Evolutionary conservation across 345 rosid species (phyloP).

Genomic region (Brassica cretica): DNA sequence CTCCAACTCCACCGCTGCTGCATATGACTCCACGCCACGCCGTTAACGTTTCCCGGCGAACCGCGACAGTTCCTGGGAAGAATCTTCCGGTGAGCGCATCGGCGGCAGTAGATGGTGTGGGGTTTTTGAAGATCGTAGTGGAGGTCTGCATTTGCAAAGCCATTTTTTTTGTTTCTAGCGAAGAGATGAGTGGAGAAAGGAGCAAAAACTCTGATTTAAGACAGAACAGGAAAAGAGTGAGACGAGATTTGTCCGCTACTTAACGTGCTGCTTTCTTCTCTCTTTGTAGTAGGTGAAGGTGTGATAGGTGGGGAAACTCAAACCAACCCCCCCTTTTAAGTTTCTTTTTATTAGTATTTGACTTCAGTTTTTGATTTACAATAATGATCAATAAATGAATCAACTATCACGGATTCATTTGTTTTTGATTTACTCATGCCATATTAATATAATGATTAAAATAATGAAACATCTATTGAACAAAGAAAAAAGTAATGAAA

Average conservation of each 20-base stretch:
- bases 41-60: slow-evolving; percentile 12
- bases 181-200: neutral
- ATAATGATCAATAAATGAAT: too few species aligned
- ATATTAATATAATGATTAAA: neutral
- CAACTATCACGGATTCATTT: too few species aligned
- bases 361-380: neutral
- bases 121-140: slow-evolving; percentile 1
- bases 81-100: neutral
- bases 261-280: slow-evolving; percentile 5
- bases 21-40: slow-evolving; percentile 30
- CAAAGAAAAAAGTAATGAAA: neutral
- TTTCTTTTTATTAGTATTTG: neutral
- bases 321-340: slow-evolving; percentile 9
- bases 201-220: neutral
- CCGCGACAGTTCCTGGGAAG: neutral
- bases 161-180: neutral
- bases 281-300: slow-evolving; percentile 18
- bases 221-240: neutral
- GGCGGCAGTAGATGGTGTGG: neutral
- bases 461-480: neutral
- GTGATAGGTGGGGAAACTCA: slow-evolving; percentile 29
- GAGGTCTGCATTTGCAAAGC: slow-evolving; percentile 32
- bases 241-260: neutral
- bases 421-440: too few species aligned
- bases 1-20: slow-evolving; percentile 37